A percentile compares a stretch with the other conserved stretches of the same genome.
Conservation (phyloP, 768 basidiomycete genomes). For the Phlegmacium glaucopus region DNA sequence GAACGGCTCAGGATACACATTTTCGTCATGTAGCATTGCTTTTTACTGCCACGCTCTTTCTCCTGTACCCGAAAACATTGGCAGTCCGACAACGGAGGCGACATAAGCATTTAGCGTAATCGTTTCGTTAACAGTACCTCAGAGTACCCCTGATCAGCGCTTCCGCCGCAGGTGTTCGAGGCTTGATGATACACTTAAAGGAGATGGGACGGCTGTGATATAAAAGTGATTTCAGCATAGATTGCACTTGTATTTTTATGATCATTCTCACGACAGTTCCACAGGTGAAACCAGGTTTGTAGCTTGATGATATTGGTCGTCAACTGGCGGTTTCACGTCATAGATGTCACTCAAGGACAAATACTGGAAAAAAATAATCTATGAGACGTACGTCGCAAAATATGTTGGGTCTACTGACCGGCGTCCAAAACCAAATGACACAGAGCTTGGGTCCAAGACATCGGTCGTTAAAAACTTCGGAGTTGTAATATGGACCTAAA, state of each 20-base stretch:
- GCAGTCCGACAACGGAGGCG: too few relatives aligned
- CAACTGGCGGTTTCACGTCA: slow-evolving; percentile 16
- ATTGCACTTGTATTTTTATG: background rate
- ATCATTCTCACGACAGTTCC: slow-evolving; percentile 18
- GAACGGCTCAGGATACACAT: slow-evolving; percentile 34
- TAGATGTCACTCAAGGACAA: slow-evolving; percentile 23
- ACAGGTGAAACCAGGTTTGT: slow-evolving; percentile 15
- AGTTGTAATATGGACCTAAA: slow-evolving; percentile 15
- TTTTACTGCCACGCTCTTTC: too few relatives aligned
- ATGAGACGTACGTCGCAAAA: background rate
- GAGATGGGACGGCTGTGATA: slow-evolving; percentile 18
- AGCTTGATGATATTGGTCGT: slow-evolving; percentile 11
- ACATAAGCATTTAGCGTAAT: too few relatives aligned
- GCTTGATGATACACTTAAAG: slow-evolving; percentile 21
- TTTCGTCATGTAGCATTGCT: slow-evolving; percentile 38
- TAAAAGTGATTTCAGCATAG: background rate
- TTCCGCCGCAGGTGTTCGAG: slow-evolving; percentile 13
- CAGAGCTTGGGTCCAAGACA: slow-evolving; percentile 20
- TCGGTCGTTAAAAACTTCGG: background rate
- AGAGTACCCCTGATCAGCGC: slow-evolving; percentile 12
- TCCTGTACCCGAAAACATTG: too few relatives aligned
- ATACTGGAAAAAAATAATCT: slow-evolving; percentile 7
- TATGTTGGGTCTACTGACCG: slow-evolving; percentile 15
- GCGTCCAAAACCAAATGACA: slow-evolving; percentile 31
- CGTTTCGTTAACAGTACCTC: too few relatives aligned